Evolutionary conservation across 768 basidiomycete genomes (phyloP).

Genomic region (Pleurotus giganteus): DNA sequence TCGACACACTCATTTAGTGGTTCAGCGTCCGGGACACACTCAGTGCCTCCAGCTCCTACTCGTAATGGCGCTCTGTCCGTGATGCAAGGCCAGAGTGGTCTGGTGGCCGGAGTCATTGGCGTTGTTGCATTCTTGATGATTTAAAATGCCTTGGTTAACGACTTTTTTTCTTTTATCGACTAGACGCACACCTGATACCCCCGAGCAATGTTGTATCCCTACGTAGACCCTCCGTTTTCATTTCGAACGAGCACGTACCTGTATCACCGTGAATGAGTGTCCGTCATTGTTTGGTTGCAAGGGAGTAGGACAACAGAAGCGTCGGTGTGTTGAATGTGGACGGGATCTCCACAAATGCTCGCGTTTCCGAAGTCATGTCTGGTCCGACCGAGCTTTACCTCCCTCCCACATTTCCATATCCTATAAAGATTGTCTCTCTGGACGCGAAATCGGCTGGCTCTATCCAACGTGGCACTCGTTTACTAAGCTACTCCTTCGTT

Average conservation of each 20-base stretch:
- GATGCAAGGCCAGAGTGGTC: neutral
- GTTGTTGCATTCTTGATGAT: neutral
- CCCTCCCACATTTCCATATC: slow-evolving; percentile 79
- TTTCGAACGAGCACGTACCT: neutral
- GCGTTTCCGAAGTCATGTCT: slow-evolving; percentile 36
- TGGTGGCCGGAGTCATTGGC: neutral
- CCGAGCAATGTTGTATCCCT: neutral
- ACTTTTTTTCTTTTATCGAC: neutral
- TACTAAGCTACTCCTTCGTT: slow-evolving; percentile 84
- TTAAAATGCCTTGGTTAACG: neutral
- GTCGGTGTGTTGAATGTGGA: neutral
- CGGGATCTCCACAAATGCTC: neutral
- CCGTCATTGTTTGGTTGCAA: slow-evolving; percentile 4
- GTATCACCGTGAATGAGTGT: neutral
- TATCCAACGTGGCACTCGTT: slow-evolving; percentile 69
- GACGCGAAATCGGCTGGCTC: slow-evolving; percentile 42
- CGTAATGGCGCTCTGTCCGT: neutral
- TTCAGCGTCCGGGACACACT: neutral
- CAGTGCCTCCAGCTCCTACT: neutral
- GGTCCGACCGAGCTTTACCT: slow-evolving; percentile 74
- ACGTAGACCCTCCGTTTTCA: neutral
- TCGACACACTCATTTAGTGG: neutral
- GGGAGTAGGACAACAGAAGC: neutral
- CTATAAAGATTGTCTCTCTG: slow-evolving; percentile 76
- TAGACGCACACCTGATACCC: too few species aligned